Conservation (phyloP, 1,284 basidiomycete genomes). For the Ganoderma resinaceum region DNA sequence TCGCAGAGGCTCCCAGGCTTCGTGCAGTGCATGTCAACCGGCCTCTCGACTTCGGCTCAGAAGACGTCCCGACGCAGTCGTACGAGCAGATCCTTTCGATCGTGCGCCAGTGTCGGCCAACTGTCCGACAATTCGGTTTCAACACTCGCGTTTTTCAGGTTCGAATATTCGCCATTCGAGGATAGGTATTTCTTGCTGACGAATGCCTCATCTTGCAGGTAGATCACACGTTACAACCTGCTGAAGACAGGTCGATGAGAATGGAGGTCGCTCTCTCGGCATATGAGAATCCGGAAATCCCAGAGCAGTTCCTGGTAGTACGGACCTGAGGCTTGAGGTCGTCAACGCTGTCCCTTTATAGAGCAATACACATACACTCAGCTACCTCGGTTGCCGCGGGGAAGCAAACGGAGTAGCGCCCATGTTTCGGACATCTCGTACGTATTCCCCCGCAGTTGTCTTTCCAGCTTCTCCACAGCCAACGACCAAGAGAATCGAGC, state of each 20-base stretch:
- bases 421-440: background rate
- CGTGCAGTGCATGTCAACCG: conserved; percentile 60
- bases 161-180: conserved; percentile 23
- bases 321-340: conserved; percentile 50
- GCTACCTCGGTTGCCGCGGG: background rate
- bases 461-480: background rate
- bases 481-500: background rate
- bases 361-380: background rate
- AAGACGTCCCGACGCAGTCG: conserved; percentile 33
- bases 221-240: conserved; percentile 44
- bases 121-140: conserved; percentile 45
- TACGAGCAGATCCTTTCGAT: conserved; percentile 35
- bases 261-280: conserved; percentile 50
- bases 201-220: conserved; percentile 47
- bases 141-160: conserved; percentile 57
- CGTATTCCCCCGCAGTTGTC: background rate
- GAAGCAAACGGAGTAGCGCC: background rate
- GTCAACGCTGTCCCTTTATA: background rate
- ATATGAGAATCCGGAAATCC: conserved; percentile 71
- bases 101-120: conserved; percentile 38
- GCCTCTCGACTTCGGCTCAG: conserved; percentile 45
- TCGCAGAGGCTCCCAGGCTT: conserved; percentile 47
- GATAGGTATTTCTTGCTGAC: background rate
- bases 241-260: conserved; percentile 46
- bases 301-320: conserved; percentile 76